A percentile compares a stretch with the other conserved stretches of the same genome.
Evolutionary conservation across 148 eudicot species (phyloP).

Genomic region (Suaeda aralocaspica): DNA sequence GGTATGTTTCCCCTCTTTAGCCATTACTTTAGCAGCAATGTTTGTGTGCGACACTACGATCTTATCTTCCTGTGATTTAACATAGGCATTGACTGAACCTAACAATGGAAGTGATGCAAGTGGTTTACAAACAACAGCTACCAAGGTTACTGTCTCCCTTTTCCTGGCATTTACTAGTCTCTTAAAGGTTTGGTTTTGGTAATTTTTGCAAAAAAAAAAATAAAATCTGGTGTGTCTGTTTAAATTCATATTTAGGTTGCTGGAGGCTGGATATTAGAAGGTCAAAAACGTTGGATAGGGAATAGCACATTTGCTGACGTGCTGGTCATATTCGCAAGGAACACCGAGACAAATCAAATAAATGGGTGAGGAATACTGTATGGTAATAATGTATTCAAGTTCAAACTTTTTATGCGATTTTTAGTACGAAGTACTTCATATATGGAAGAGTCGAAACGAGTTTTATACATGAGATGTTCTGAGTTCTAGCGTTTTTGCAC

Average conservation of each 20-base stretch:
- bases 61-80: slow-evolving; percentile 7
- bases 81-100: slow-evolving; percentile 90
- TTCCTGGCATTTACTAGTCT: not conserved
- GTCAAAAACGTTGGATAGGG: slow-evolving; percentile 98
- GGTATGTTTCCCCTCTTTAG: slow-evolving; percentile 39
- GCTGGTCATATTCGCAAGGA: slow-evolving; percentile 83
- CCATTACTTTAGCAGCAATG: not conserved
- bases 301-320: slow-evolving; percentile 93
- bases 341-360: slow-evolving; percentile 65
- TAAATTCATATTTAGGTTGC: slow-evolving; percentile 48
- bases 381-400: not conserved
- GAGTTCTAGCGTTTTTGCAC: too few relatives aligned
- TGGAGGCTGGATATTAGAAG: slow-evolving; percentile 95
- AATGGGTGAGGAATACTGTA: slow-evolving; percentile 50
- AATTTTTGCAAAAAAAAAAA: slow-evolving; percentile 7
- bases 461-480: too few relatives aligned
- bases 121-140: slow-evolving; percentile 74
- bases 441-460: not conserved
- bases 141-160: slow-evolving; percentile 47
- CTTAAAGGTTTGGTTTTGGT: not conserved
- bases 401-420: not conserved
- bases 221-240: slow-evolving; percentile 10
- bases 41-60: not conserved
- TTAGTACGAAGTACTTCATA: not conserved
- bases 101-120: slow-evolving; percentile 98